Percentiles rank a stretch among this genome's conserved stretches.
phyloP scores from a whole-genome alignment of 768 basidiomycete genomes.

The Tephrocybe sp. region DNA sequence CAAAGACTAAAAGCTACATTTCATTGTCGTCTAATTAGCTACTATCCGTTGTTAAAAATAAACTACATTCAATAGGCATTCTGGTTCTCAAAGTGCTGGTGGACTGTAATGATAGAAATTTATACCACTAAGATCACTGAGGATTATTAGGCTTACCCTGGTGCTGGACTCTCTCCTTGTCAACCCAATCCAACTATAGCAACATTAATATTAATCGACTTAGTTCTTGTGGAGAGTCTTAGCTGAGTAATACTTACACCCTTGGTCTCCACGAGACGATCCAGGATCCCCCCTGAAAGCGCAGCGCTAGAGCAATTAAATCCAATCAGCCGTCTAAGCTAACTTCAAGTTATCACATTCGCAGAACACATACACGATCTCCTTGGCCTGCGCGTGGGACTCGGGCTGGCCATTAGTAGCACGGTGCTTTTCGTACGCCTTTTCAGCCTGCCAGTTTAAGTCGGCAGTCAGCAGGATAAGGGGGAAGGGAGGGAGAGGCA shows the following conservation, averaged over 20 bases:
- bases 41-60: too few species aligned
- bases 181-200: constrained; percentile 27
- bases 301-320: constrained; percentile 38
- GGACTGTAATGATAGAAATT: constrained; percentile 11
- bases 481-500: too few species aligned
- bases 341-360: too few species aligned
- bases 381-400: constrained; percentile 55
- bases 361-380: constrained; percentile 41
- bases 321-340: too few species aligned
- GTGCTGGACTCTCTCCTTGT: constrained; percentile 24
- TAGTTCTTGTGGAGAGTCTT: constrained; percentile 1
- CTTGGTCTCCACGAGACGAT: constrained; percentile 56
- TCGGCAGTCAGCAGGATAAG: too few species aligned
- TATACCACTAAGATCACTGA: background rate
- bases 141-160: constrained; percentile 23
- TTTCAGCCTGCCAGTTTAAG: constrained; percentile 69
- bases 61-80: too few species aligned
- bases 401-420: constrained; percentile 44
- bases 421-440: constrained; percentile 57
- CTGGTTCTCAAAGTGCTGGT: constrained; percentile 2
- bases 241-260: constrained; percentile 29
- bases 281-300: constrained; percentile 49
- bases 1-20: too few species aligned
- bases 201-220: too few species aligned
- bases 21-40: background rate